Evolutionary conservation across 306 rosid genomes (phyloP), one percentile per base, ranked within the genome.

Genomic region (Rubus idaeus): DNA sequence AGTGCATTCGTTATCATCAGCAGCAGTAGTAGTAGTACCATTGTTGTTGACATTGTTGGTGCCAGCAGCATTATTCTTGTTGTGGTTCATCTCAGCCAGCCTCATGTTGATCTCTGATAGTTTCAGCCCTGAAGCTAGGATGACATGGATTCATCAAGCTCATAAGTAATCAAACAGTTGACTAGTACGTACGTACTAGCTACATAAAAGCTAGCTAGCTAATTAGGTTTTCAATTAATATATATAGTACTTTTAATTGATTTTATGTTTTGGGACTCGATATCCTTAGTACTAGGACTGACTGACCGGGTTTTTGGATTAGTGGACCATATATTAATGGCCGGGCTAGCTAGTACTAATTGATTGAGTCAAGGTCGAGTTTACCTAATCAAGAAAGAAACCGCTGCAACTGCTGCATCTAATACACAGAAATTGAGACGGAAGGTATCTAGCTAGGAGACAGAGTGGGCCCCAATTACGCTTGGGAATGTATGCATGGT

Each of bases 1-100:
- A 4, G 63, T 89, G 88, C 97, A 92, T 23, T 89, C 96, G 11
- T 67, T 86, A 6, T 89, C 90, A 3, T 80, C 92, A 1, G 44
- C n/a, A 17, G 26, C 26, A 1, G 75, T 5, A 6, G 20, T 10
- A n/a, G 5, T 10, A 10, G 61, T 4, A 55, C 51, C 67, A 71
- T 39, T 53, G 60, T 14, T 45, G 45, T 50, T 56, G 70, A 10
- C 53, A 49, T 26, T 57, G 62, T 70, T 68, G 56, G 17, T 41
- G 11, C 11, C 0, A 53, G 57, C 39, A 55, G 20, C 13, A 4
- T 52, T 46, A 68, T 44, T 23, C 53, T 50, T 23, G 70, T 75
- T 10, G 45, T 40, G 47, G 72, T 55, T 88, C 55, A 49, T 76
- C 79, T 84, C 90, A 1, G 77, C 20, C 35, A 78, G 67, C 60